phyloP scores from a whole-genome alignment of 805 yeast genomes.

The Sugiyamaella marilandica region DNA sequence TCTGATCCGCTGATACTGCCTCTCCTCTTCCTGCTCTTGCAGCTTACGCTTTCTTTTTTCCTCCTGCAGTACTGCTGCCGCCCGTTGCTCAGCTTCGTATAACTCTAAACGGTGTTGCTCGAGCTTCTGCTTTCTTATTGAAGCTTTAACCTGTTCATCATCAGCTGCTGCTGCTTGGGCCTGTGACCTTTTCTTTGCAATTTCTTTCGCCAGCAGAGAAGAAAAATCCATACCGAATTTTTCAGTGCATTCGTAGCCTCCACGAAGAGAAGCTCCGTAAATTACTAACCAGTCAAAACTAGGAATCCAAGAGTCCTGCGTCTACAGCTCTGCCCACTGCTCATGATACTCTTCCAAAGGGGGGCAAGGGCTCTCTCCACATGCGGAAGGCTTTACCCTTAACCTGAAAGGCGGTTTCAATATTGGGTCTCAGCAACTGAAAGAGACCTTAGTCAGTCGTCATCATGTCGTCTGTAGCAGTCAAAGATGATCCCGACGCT shows the following conservation, averaged over 20 bases:
- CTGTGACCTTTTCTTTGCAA: constrained; percentile 40
- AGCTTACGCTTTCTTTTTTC: constrained; percentile 29
- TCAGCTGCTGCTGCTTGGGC: constrained; percentile 1
- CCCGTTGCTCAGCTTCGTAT: constrained; percentile 22
- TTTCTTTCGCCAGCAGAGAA: constrained; percentile 43
- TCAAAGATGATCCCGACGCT: constrained; percentile 10
- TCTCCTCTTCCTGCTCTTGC: constrained; percentile 33
- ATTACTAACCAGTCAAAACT: no score
- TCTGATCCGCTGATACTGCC: neutral
- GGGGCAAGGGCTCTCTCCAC: no score
- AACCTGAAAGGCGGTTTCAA: no score
- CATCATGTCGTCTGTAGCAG: neutral
- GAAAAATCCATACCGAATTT: constrained; percentile 43
- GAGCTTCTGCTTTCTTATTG: constrained; percentile 18
- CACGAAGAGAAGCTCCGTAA: no score
- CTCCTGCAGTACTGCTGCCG: constrained; percentile 14
- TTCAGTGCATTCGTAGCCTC: no score
- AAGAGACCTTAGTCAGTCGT: no score
- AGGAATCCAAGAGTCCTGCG: no score
- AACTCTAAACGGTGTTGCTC: constrained; percentile 17
- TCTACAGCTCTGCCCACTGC: no score
- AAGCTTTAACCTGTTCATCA: neutral
- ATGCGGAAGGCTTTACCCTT: no score
- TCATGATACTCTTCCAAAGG: no score
- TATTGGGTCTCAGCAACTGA: no score